Percentiles rank a stretch among this genome's conserved stretches.
These are phyloP conservation scores for Medicago ruthenica DNA, from an alignment of 306 rosid genomes.

Conservation along the genomic window DNA sequence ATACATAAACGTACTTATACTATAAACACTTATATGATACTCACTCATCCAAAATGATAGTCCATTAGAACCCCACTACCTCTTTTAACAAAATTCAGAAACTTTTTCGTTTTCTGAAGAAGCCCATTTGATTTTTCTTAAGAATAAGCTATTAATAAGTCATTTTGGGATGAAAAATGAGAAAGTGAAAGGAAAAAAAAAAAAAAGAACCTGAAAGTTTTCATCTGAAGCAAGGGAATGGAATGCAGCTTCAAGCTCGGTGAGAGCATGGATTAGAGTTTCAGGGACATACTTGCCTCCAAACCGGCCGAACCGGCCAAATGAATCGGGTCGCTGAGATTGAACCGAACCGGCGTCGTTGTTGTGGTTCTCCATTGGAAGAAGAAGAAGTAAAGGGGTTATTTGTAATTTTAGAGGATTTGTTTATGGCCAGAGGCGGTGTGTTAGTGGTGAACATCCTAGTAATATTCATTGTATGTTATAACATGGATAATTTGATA, in stretches of 20 bases:
- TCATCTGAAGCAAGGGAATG: constrained; percentile 62
- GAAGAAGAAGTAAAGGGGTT: background rate
- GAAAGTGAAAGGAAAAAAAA: background rate
- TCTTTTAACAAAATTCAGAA: background rate
- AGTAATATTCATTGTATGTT: no score
- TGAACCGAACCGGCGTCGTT: constrained; percentile 32
- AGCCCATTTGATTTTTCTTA: background rate
- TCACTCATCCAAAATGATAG: background rate
- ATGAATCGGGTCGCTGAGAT: constrained; percentile 70
- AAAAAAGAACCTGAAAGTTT: constrained; percentile 62
- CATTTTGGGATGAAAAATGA: background rate
- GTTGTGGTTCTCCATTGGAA: constrained; percentile 48
- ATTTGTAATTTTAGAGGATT: background rate
- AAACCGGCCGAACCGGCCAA: constrained; percentile 78
- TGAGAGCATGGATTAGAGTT: constrained; percentile 80
- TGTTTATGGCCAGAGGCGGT: no score
- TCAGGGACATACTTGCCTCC: constrained; percentile 95
- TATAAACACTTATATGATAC: no score
- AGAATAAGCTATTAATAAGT: background rate
- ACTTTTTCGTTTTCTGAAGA: background rate
- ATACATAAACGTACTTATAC: no score
- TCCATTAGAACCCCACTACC: background rate
- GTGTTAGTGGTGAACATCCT: no score
- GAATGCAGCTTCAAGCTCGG: constrained; percentile 80
- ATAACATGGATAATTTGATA: no score